phyloP scores from a whole-genome alignment of 192 early-diverging fungal genomes.

The Coemansia sp. region DNA sequence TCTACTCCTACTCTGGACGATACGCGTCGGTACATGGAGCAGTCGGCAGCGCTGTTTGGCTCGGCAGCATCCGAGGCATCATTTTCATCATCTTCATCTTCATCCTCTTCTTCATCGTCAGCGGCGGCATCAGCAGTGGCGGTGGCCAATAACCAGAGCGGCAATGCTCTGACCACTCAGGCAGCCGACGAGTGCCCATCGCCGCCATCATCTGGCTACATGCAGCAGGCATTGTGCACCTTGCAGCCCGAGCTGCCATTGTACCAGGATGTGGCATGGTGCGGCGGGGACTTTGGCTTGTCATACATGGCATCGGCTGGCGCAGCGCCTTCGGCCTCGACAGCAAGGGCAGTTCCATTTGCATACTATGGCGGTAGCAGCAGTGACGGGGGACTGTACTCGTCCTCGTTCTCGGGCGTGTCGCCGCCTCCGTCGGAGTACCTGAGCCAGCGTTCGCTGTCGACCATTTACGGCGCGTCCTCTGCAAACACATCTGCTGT shows the following conservation, averaged over 20 bases:
- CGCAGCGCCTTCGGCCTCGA: slow-evolving; percentile 6
- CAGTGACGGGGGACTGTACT: neutral
- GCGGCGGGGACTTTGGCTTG: slow-evolving; percentile 16
- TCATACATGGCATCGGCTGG: slow-evolving; percentile 5
- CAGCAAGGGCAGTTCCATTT: neutral
- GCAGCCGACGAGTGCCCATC: slow-evolving; percentile 4
- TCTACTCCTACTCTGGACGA: slow-evolving; percentile 28
- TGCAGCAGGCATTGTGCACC: slow-evolving; percentile 11
- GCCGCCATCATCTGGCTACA: slow-evolving; percentile 8
- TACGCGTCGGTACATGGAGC: slow-evolving; percentile 49
- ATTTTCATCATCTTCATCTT: neutral
- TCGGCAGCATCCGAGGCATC: neutral
- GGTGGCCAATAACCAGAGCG: neutral
- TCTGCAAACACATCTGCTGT: neutral
- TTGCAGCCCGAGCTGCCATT: slow-evolving; percentile 33
- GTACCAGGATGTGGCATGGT: slow-evolving; percentile 49
- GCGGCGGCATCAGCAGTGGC: slow-evolving; percentile 2
- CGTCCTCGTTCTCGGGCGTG: neutral
- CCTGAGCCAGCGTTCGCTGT: neutral
- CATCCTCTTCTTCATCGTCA: neutral
- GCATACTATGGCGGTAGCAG: slow-evolving; percentile 5
- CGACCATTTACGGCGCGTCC: neutral
- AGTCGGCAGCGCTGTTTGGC: slow-evolving; percentile 45
- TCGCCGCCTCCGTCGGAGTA: slow-evolving; percentile 3
- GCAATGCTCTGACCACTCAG: slow-evolving; percentile 7